phyloP scores from a whole-genome alignment of 2,329 filamentous ascomycete genomes.

The Clonostachys rhizophaga region DNA sequence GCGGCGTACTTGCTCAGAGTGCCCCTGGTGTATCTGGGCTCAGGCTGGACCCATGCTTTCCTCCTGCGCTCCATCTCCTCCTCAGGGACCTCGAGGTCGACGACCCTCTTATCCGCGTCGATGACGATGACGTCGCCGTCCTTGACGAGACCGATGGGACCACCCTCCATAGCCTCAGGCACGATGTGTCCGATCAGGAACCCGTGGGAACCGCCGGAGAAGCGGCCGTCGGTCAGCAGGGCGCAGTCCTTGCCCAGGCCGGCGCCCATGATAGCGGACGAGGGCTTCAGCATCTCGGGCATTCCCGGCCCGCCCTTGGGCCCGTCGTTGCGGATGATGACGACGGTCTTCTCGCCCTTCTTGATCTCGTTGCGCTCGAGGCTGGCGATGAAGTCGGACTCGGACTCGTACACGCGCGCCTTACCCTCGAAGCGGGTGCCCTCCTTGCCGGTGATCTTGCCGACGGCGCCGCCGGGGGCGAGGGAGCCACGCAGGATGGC shows the following conservation, averaged over 20 bases:
- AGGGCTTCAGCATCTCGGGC: constrained; percentile 90
- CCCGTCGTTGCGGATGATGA: constrained; percentile 90
- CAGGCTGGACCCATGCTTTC: constrained; percentile 66
- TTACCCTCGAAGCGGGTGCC: constrained; percentile 78
- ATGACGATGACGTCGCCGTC: constrained; percentile 85
- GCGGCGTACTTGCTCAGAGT: constrained; percentile 85
- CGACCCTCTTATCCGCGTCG: constrained; percentile 74
- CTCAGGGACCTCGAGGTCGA: constrained; percentile 59
- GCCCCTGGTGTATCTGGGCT: constrained; percentile 71
- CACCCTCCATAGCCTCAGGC: constrained; percentile 84
- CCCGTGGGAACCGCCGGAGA: constrained; percentile 82
- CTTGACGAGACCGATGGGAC: constrained; percentile 77
- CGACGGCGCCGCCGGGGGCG: constrained; percentile 80
- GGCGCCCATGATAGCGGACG: constrained; percentile 88
- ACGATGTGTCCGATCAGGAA: constrained; percentile 94
- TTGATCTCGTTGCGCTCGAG: constrained; percentile 75
- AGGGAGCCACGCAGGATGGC: constrained; percentile 84
- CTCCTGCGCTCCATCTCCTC: constrained; percentile 64
- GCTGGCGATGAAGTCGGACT: constrained; percentile 73
- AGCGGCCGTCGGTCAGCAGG: constrained; percentile 87
- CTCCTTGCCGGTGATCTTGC: constrained; percentile 94
- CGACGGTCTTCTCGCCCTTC: constrained; percentile 76
- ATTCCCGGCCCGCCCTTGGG: constrained; percentile 92
- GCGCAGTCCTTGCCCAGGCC: constrained; percentile 76
- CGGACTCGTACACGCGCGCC: constrained; percentile 79